Percentiles rank a stretch among this genome's conserved stretches.
Conservation (phyloP, 495 filamentous ascomycete species). For the Trichoderma erinaceum region DNA sequence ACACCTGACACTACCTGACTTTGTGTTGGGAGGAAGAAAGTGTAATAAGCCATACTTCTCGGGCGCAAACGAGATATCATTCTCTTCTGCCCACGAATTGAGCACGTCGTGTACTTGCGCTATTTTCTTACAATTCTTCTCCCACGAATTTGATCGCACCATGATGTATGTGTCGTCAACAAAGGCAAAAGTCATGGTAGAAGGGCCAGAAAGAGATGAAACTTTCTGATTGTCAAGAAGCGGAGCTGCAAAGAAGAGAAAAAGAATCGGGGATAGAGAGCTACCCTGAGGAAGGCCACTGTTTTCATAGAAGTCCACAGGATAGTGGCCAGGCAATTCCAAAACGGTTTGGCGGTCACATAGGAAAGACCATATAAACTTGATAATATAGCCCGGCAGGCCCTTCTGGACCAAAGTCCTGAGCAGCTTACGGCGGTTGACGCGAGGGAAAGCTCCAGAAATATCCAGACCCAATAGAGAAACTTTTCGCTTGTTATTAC, state of each 20-base stretch:
- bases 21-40: neutral
- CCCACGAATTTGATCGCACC: neutral
- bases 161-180: neutral
- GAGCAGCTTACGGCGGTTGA: neutral
- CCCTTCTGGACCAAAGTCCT: neutral
- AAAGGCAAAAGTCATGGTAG: neutral
- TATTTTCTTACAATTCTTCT: neutral
- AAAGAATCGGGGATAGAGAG: neutral
- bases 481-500: neutral
- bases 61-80: neutral
- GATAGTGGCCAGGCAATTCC: neutral
- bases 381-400: neutral
- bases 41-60: neutral
- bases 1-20: neutral
- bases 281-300: neutral
- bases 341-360: neutral
- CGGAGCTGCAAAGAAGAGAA: neutral
- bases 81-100: neutral
- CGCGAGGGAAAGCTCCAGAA: neutral
- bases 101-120: neutral
- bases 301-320: neutral
- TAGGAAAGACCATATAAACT: neutral
- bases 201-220: neutral
- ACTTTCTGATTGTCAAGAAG: neutral
- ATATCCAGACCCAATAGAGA: neutral